Base-by-base conservation (phyloP, 106 monocot genomes). In the Agapanthus africanus region DNA sequence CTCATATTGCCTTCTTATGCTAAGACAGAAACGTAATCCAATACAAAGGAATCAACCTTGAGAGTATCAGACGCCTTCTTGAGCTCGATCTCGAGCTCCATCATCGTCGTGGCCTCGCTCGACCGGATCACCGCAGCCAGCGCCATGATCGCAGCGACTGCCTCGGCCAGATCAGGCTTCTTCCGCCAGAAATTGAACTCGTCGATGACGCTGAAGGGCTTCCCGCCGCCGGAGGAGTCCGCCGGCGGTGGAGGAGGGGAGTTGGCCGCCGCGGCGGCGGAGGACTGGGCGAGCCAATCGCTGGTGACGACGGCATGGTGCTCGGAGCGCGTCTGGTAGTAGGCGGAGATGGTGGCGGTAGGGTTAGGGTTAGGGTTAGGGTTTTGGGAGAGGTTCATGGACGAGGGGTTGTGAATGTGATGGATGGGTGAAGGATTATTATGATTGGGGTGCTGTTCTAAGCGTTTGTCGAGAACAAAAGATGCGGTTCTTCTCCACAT, bases 81-180 rank as follows among this genome's bases (percentile, higher is more conserved):
- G 70, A 95, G 88, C 78, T 95, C 95, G 46, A 85, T 85, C 74
- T 95, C 91, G 33, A 95, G 95, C 80, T 95, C 91, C 91, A 92
- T 92, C 89, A 97, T 91, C 54, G 91, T 97, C 15, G 81, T 85
- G 40, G 92, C 97, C 73, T 80, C 80, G 70, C 92, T 84, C 30
- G 75, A 78, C 25, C 82, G 70, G 34, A 97, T 97, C 3, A 86
- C 88, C 6, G 91, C 81, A 11, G 86, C 85, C 16, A 95, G 91
- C 2, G 95, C 95, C 95, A 91, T 95, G 81, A 97, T 92, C 14
- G 97, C 97, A 1, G 97, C 92, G 11, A 97, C 97, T 10, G 97
- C 97, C 80, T 97, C 97, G 1, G 97, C 97, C 15, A 92, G 71
- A 63, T 97, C 97, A 7, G 97, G 89, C 75, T 92, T 92, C 84